Evolutionary conservation across 306 rosid genomes (phyloP).

Genomic region (Gynostemma pentaphyllum): DNA sequence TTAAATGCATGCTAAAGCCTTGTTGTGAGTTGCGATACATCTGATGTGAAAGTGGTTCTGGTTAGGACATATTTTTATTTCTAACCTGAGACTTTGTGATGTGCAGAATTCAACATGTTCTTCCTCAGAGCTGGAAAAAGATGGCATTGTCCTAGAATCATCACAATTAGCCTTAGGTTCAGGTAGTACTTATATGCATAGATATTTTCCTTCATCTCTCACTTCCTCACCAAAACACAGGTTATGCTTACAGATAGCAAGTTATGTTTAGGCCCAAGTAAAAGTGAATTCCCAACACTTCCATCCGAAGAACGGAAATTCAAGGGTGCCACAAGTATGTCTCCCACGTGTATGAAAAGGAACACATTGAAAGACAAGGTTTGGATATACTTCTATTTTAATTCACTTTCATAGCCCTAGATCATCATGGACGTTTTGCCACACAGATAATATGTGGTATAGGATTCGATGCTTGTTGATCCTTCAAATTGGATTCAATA

Average conservation of each 20-base stretch:
- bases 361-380: slow-evolving; percentile 35
- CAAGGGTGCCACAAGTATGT: slow-evolving; percentile 16
- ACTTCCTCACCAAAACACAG: slow-evolving; percentile 8
- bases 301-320: slow-evolving; percentile 16
- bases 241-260: slow-evolving; percentile 21
- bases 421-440: neutral
- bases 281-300: slow-evolving; percentile 14
- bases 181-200: neutral
- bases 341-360: slow-evolving; percentile 35
- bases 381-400: slow-evolving; percentile 13
- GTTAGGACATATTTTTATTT: neutral
- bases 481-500: neutral
- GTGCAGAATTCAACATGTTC: slow-evolving; percentile 38
- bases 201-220: neutral
- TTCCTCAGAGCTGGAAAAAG: slow-evolving; percentile 18
- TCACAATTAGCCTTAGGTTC: slow-evolving; percentile 10
- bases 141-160: slow-evolving; percentile 25
- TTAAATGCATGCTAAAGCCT: neutral
- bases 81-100: neutral
- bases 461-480: neutral
- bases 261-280: slow-evolving; percentile 9
- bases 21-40: neutral
- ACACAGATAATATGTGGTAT: neutral
- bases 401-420: neutral
- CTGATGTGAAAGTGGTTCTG: neutral